Percentiles rank a stretch among this genome's conserved stretches.
Conservation (phyloP, 2,329 filamentous ascomycete species). For the Cryphonectria parasitica region DNA sequence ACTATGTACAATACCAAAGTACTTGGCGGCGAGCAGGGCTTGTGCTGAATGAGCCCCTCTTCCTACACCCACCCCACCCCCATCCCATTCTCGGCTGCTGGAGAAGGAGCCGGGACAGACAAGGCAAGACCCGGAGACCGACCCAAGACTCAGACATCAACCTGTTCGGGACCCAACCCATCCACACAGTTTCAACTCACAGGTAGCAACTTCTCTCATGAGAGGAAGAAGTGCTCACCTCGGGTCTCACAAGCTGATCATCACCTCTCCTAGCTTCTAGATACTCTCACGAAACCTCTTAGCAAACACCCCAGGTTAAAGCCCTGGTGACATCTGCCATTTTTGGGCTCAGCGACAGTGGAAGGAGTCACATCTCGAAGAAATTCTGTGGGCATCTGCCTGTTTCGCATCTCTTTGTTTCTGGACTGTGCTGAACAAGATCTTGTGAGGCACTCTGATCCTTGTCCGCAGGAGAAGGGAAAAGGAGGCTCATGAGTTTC, state of each 20-base stretch:
- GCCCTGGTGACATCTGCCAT: background rate
- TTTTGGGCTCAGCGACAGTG: background rate
- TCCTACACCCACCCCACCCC: slow-evolving; percentile 7
- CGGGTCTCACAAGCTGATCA: background rate
- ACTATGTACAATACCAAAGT: background rate
- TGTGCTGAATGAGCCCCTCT: background rate
- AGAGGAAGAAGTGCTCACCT: background rate
- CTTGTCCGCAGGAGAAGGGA: background rate
- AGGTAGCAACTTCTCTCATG: background rate
- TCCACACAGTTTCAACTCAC: background rate
- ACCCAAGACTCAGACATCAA: background rate
- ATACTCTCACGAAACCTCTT: background rate
- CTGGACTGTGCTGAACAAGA: background rate
- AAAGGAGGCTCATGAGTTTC: background rate
- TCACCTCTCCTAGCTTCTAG: background rate
- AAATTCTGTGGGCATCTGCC: background rate
- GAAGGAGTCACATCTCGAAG: slow-evolving; percentile 5
- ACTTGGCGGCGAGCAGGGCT: background rate
- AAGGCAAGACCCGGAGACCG: background rate
- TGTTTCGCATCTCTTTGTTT: background rate
- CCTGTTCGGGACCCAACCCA: background rate
- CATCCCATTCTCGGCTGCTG: background rate
- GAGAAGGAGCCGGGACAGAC: slow-evolving; percentile 1
- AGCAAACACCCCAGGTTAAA: background rate
- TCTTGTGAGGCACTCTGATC: background rate